Base-by-base conservation (phyloP, 2,329 filamentous ascomycete genomes). In the Sclerotinia trifoliorum region DNA sequence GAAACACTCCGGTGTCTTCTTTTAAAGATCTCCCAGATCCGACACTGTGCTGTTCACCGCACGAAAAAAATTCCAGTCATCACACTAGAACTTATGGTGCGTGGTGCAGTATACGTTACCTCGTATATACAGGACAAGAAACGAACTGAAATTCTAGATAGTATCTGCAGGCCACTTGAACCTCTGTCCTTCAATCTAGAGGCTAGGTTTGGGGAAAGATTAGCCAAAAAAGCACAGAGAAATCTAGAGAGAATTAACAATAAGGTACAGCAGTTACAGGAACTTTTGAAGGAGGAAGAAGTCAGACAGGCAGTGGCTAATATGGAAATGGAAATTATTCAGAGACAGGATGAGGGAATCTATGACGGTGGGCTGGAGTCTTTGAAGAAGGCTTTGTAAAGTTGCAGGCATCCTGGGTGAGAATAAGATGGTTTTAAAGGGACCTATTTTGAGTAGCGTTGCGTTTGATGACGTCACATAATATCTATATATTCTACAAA, bases 51-150 rank as follows among this genome's bases (percentile, higher is more conserved):
- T 2, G 48, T 65, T 1, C 62, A 65, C 1, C 62, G 62, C 35
- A 55, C 62, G 11, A 42, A 55, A n/a, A 56, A 46, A 65, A 65
- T 65, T 17, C 62, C 62, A 5, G 24, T 65, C 8, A 65, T 65
- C 15, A 46, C 55, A 11, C 2, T 65, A 13, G 51, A 65, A 13
- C 13, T 55, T 3, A 65, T 65, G 62, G 29, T 65, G 24, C 35
- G 62, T 19, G 62, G 55, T 15, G 62, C 35, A 26, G 8, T n/a
- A 19, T 42, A 55, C 32, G 10, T 64, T 3, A 35, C 24, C 15
- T 29, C 57, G 8, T 15, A 26, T 29, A 7, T 54, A 24, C 51
- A 54, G 10, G 54, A 56, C 10, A 3, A n/a, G 13, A 32, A 35
- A 32, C 54, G 54, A 56, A 39, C 54, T 11, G 21, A 39, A 10